Conservation (phyloP, 345 rosid species). For the Pistacia integerrima region DNA sequence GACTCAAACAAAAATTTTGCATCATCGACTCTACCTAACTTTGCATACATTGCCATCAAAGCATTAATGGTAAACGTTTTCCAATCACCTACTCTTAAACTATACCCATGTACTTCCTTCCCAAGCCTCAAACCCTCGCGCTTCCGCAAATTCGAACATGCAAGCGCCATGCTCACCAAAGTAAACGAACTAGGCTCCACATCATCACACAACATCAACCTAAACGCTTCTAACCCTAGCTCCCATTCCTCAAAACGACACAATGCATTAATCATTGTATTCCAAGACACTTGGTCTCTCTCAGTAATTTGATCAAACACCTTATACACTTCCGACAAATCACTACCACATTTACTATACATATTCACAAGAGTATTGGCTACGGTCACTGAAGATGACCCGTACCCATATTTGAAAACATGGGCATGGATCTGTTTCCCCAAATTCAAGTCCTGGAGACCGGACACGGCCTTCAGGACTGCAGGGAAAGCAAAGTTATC, state of each 20-base stretch:
- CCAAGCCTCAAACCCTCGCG: constrained; percentile 58
- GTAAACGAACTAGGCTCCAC: constrained; percentile 82
- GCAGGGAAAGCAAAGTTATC: constrained; percentile 82
- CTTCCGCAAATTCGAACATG: constrained; percentile 62
- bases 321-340: constrained; percentile 43
- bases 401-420: constrained; percentile 69
- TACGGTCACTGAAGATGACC: constrained; percentile 45
- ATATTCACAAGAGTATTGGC: constrained; percentile 76
- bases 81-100: constrained; percentile 59
- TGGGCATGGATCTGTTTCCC: constrained; percentile 84
- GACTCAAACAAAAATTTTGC: constrained; percentile 45
- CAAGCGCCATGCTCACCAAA: constrained; percentile 71
- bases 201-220: constrained; percentile 54
- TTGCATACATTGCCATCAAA: constrained; percentile 85
- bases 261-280: constrained; percentile 65
- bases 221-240: constrained; percentile 59
- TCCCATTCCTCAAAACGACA: constrained; percentile 75
- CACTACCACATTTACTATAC: constrained; percentile 67
- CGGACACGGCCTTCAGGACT: constrained; percentile 61
- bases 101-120: constrained; percentile 72
- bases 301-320: constrained; percentile 79
- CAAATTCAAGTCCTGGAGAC: constrained; percentile 50
- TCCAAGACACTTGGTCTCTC: constrained; percentile 91
- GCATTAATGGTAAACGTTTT: constrained; percentile 68
- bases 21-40: constrained; percentile 51